phyloP scores from a whole-genome alignment of 1,284 basidiomycete species.

The Moniliella sp. region DNA sequence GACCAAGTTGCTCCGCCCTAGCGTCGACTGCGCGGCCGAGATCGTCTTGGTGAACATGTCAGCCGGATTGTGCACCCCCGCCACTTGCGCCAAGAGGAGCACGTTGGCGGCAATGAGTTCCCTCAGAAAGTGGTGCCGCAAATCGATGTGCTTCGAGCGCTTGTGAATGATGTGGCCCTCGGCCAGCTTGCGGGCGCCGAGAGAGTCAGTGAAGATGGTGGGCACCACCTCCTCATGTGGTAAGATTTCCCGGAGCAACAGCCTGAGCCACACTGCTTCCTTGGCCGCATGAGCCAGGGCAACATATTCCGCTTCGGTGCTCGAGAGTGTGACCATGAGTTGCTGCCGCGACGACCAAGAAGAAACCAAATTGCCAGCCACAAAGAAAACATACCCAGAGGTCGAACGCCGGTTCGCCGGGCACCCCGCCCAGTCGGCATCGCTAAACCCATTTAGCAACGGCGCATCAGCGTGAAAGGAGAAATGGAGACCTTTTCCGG shows the following conservation, averaged over 20 bases:
- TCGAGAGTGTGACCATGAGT: not conserved
- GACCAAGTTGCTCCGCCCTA: too few species aligned
- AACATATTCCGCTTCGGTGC: not conserved
- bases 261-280: not conserved
- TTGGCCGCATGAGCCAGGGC: not conserved
- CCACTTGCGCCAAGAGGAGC: not conserved
- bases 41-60: not conserved
- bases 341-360: not conserved
- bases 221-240: too few species aligned
- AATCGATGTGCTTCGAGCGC: not conserved
- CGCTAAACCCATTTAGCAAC: conserved; percentile 1
- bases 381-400: conserved; percentile 3
- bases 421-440: conserved; percentile 5
- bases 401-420: conserved; percentile 2
- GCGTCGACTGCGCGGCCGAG: not conserved
- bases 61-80: not conserved
- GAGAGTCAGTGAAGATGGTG: not conserved
- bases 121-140: not conserved
- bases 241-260: not conserved
- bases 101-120: not conserved
- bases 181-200: not conserved
- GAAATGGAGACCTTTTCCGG: conserved; percentile 35
- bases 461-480: not conserved
- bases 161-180: not conserved
- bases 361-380: conserved; percentile 1